Evolutionary conservation across 2,329 filamentous ascomycete species (phyloP).

Genomic region (Periglandula ipomoeae): DNA sequence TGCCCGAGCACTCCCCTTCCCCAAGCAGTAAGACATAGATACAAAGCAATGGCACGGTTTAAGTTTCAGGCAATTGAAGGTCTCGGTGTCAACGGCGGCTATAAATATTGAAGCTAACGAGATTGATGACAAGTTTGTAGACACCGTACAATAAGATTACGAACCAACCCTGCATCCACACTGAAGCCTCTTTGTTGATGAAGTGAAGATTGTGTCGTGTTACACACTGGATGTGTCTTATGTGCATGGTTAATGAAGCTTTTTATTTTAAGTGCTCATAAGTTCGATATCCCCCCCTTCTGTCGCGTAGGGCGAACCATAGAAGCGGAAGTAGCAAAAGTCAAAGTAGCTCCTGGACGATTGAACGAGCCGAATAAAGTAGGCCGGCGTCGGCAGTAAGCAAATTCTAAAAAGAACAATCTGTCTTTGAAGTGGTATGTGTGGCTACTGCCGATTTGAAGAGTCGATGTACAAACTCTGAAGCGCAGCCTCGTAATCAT

Average conservation of each 20-base stretch:
- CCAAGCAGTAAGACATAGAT: constrained; percentile 28
- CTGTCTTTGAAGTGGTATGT: not conserved
- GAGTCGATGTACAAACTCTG: constrained; percentile 26
- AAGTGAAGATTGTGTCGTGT: not conserved
- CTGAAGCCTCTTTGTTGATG: not conserved
- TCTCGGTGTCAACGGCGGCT: constrained; percentile 12
- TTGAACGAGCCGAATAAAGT: not conserved
- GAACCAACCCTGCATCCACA: not conserved
- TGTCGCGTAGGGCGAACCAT: not conserved
- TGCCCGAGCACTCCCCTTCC: constrained; percentile 16
- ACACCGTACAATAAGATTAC: no score
- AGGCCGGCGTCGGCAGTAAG: not conserved
- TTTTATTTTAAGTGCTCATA: not conserved
- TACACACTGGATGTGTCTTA: not conserved
- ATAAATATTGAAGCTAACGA: no score
- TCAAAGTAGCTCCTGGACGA: not conserved
- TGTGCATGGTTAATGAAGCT: not conserved
- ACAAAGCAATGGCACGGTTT: not conserved
- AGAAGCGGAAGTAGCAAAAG: not conserved
- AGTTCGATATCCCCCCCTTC: not conserved
- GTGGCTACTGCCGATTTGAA: not conserved
- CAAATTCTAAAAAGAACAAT: not conserved
- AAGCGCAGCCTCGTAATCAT: constrained; percentile 38
- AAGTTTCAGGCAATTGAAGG: not conserved
- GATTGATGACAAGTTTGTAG: no score